Evolutionary conservation across 441 rosid genomes (phyloP), one percentile per base, ranked within the genome.

Genomic region (Metrosideros polymorpha): DNA sequence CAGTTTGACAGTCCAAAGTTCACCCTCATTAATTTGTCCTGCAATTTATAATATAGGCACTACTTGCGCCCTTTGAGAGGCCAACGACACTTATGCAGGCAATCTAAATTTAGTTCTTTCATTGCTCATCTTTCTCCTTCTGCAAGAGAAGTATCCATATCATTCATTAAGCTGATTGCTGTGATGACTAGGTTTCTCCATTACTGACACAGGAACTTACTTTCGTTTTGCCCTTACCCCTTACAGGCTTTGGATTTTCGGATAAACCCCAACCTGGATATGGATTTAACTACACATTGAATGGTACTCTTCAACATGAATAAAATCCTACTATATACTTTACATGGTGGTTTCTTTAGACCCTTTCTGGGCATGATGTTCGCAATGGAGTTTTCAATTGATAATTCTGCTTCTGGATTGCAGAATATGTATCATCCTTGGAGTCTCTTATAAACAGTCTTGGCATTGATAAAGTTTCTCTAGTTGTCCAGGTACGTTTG

Each of bases 211-310:
- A 25, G n/a, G 6, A 59, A 54, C 13, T 82, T 56, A n/a, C 47
- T 82, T 86, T 82, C 47, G 1, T 87, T 53, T 61, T 42, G 7
- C 35, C 61, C 85, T 10, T 49, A 12, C 59, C 83, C 82, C 9
- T 7, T 24, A 52, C 91, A 97, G 99, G 99, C 84, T 97, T 96
- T 88, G 98, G 98, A 49, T 97, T 97, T 92, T 97, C 98, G 19
- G 98, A 97, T 88, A 97, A 95, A 90, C 99, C 98, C 87, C 99
- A 97, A 90, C 94, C 98, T 12, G 92, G 92, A 91, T 94, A 97
- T 89, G 98, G 98, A 86, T 97, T 97, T 88, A 93, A 95, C 92
- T 95, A 97, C 89, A 93, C 95, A 56, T 76, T 97, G 88, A 92
- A 87, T 85, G 98, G 99, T 97, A 96, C 88, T 83, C 85, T 82